Percentiles rank a stretch among this genome's conserved stretches.
These are phyloP conservation scores for Penicillium longicatenatum DNA, from an alignment of 495 filamentous ascomycete species.

Conservation along the genomic window DNA sequence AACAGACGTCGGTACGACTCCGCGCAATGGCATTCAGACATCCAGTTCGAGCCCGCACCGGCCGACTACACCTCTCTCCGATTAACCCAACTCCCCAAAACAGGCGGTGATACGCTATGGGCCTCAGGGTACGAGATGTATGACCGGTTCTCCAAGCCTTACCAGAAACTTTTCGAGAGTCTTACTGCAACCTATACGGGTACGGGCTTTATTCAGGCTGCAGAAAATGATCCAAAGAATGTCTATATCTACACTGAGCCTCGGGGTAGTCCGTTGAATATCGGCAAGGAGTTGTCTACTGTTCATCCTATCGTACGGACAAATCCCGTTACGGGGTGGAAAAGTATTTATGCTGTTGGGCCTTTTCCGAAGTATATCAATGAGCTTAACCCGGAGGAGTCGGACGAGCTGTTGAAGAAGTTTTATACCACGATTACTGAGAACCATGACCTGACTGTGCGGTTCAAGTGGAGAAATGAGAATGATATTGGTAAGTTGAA, in stretches of 20 bases:
- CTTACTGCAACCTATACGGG: constrained; percentile 63
- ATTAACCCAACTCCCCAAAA: constrained; percentile 63
- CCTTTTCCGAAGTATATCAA: constrained; percentile 65
- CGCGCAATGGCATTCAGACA: constrained; percentile 67
- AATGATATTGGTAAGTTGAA: constrained; percentile 52
- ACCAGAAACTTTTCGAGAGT: constrained; percentile 64
- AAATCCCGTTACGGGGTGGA: constrained; percentile 80
- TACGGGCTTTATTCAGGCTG: constrained; percentile 54
- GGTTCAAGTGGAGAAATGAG: constrained; percentile 59
- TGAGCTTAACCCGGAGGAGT: constrained; percentile 46
- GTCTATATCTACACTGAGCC: constrained; percentile 53
- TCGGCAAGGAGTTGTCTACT: constrained; percentile 59
- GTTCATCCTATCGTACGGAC: constrained; percentile 74
- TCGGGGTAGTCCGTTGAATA: constrained; percentile 66
- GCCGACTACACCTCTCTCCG: constrained; percentile 66
- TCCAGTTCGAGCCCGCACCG: constrained; percentile 66
- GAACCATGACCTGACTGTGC: constrained; percentile 76
- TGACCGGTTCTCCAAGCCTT: constrained; percentile 66
- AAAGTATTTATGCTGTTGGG: constrained; percentile 66
- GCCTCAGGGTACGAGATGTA: constrained; percentile 51
- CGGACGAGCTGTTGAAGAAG: constrained; percentile 35
- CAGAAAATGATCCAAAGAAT: constrained; percentile 41
- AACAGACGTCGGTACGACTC: constrained; percentile 24
- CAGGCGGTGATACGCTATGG: constrained; percentile 66
- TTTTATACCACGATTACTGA: constrained; percentile 59